Percentiles rank a stretch among this genome's conserved stretches.
These are phyloP conservation scores for Rhodocollybia butyracea DNA, from an alignment of 768 basidiomycete genomes.

Conservation along the genomic window DNA sequence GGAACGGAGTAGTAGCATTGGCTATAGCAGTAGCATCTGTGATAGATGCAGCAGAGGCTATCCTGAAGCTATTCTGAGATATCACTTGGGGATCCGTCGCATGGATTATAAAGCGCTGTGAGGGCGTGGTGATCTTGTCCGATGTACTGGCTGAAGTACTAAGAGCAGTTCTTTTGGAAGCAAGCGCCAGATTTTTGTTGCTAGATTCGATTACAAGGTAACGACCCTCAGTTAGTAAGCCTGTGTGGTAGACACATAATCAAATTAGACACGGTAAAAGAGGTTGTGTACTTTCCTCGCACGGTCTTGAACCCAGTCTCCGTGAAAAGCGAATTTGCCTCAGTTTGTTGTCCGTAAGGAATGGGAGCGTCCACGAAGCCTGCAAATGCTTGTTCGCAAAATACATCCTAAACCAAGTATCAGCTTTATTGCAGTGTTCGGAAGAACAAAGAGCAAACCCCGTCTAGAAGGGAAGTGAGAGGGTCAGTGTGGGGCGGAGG, in stretches of 20 bases:
- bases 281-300: neutral
- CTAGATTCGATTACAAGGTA: no score
- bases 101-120: neutral
- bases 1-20: neutral
- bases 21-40: neutral
- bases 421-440: neutral
- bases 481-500: neutral
- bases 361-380: neutral
- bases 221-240: slow-evolving; percentile 1
- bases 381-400: neutral
- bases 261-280: neutral
- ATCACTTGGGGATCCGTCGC: neutral
- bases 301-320: slow-evolving; percentile 1
- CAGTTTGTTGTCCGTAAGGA: slow-evolving; percentile 1
- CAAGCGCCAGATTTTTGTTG: neutral
- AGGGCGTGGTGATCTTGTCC: neutral
- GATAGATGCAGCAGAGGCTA: neutral
- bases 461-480: neutral
- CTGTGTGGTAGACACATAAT: neutral
- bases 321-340: neutral
- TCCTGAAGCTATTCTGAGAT: neutral
- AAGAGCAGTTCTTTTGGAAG: neutral
- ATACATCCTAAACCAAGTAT: neutral
- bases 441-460: neutral
- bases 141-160: neutral